Evolutionary conservation across 1,139 yeast species (phyloP).

Genomic region (Blastobotrys buckinghamii): DNA sequence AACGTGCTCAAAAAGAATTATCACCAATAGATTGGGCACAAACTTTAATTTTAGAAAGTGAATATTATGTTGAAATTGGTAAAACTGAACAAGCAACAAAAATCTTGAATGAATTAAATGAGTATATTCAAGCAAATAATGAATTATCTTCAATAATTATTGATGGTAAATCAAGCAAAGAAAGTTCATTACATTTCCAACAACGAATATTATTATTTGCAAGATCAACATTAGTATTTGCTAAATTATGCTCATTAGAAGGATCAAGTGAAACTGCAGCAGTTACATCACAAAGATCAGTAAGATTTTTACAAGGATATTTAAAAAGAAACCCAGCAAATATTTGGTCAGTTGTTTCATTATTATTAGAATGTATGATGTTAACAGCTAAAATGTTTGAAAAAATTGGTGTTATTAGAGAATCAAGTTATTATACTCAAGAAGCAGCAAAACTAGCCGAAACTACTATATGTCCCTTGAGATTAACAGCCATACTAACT

Average conservation of each 20-base stretch:
- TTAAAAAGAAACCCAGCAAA: constrained; percentile 15
- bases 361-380: constrained; percentile 19
- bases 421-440: constrained; percentile 21
- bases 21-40: constrained; percentile 4
- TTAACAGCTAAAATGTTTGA: constrained; percentile 22
- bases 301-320: constrained; percentile 20
- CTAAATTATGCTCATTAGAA: constrained; percentile 12
- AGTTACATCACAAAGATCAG: constrained; percentile 18
- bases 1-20: not conserved
- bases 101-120: constrained; percentile 11
- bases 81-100: constrained; percentile 11
- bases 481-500: constrained; percentile 20
- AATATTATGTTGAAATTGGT: constrained; percentile 14
- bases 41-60: constrained; percentile 13
- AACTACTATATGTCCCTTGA: constrained; percentile 16
- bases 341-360: constrained; percentile 18
- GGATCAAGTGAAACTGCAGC: constrained; percentile 19
- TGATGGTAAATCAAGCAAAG: constrained; percentile 16
- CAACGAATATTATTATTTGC: constrained; percentile 17
- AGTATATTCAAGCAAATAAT: constrained; percentile 10
- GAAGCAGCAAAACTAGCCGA: constrained; percentile 23
- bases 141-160: constrained; percentile 3
- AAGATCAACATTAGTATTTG: constrained; percentile 14
- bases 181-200: constrained; percentile 18
- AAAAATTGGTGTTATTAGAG: constrained; percentile 21